Evolutionary conservation across 805 yeast species (phyloP), one percentile per base, ranked within the genome.

Genomic region (Cyberlindnera petersonii): DNA sequence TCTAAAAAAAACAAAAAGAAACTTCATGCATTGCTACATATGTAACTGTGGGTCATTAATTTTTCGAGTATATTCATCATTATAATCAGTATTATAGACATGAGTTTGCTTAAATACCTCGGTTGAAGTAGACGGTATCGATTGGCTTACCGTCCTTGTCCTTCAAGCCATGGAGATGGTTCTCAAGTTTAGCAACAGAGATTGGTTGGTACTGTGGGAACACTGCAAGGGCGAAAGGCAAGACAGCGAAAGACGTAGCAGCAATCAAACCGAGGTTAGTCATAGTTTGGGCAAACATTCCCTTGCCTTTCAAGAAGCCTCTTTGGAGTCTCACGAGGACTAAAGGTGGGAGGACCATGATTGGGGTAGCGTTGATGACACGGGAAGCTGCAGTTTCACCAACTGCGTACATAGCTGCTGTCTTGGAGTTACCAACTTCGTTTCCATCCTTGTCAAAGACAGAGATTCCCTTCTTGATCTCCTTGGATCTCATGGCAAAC

Each of bases 341-440:
- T 53, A 93, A 71, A 3, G 99, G 97, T 2, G 99, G 98, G 6
- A 93, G 61, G 16, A 86, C 98, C 99, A 93, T 93, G 53, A 93
- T 75, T 15, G 99, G 99, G 0, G 98, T 85, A 14, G 98, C 97
- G 55, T 88, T 93, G 51, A 91, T 84, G 31, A 93, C 96, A 58
- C 99, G 72, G 31, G 95, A 85, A 23, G 89, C 79, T 3, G 97
- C 98, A 9, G 99, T 93, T 64, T 93, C 98, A 18, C 95, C 96
- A 32, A 93, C 98, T 0, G 99, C 99, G 45, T 80, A 72, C 33
- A 77, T 57, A 1, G 99, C 99, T 14, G 98, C 98, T 24, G 70
- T 75, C 59, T 84, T 79, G 6, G 97, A 88, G 21, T 67, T 69
- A 7, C 93, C 93, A 10, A 79, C 78, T 23, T 75, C 71, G 24